phyloP scores from a whole-genome alignment of 1,139 yeast species.

The Nematodospora anomalae region DNA sequence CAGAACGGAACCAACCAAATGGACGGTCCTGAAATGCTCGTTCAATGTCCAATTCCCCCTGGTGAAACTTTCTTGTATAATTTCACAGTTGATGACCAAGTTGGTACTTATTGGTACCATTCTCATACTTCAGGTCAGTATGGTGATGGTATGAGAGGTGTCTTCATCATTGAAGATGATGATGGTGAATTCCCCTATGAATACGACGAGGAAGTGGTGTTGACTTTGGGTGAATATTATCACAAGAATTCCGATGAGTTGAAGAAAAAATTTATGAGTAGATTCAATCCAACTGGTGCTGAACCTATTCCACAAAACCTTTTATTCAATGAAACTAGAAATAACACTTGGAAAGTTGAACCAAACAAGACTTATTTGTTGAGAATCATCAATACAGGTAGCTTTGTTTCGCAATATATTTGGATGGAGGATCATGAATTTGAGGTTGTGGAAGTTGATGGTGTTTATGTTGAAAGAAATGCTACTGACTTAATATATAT shows the following conservation, averaged over 20 bases:
- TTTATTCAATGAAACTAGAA: slow-evolving; percentile 63
- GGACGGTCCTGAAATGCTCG: slow-evolving; percentile 80
- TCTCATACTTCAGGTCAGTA: slow-evolving; percentile 78
- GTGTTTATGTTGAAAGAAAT: slow-evolving; percentile 60
- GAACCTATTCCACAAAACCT: slow-evolving; percentile 75
- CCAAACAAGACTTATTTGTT: slow-evolving; percentile 63
- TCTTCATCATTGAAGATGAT: slow-evolving; percentile 64
- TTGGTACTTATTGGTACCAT: slow-evolving; percentile 81
- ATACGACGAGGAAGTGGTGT: slow-evolving; percentile 60
- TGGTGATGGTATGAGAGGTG: slow-evolving; percentile 77
- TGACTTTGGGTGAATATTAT: slow-evolving; percentile 64
- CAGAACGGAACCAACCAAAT: slow-evolving; percentile 59
- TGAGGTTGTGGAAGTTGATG: slow-evolving; percentile 72
- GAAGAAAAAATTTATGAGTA: slow-evolving; percentile 48
- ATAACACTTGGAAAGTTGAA: slow-evolving; percentile 55
- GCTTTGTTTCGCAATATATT: slow-evolving; percentile 70
- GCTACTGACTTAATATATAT: slow-evolving; percentile 59
- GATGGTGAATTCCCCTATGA: slow-evolving; percentile 54
- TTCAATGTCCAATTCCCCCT: slow-evolving; percentile 77
- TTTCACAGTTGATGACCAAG: slow-evolving; percentile 63
- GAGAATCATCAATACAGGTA: slow-evolving; percentile 64
- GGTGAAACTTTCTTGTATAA: slow-evolving; percentile 63
- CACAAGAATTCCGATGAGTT: slow-evolving; percentile 51
- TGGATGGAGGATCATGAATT: slow-evolving; percentile 68
- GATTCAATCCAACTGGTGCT: slow-evolving; percentile 80